A percentile compares a stretch with the other conserved stretches of the same genome.
Conservation (phyloP, 2,329 filamentous ascomycete species). For the Lachnellula suecica region DNA sequence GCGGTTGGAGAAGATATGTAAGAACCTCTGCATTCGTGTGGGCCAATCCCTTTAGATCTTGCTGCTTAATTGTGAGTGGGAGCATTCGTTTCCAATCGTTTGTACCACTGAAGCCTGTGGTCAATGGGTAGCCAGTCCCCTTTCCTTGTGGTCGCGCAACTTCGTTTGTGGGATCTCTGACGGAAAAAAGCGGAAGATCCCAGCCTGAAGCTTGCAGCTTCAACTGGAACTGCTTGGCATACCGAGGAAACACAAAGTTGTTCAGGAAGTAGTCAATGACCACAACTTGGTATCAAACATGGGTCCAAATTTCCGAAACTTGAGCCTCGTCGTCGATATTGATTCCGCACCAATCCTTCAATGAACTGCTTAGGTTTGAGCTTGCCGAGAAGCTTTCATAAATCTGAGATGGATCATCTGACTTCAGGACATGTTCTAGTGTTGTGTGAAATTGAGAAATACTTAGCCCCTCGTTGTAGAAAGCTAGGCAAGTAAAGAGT, state of each 20-base stretch:
- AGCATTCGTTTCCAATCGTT: slow-evolving; percentile 63
- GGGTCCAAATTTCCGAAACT: slow-evolving; percentile 47
- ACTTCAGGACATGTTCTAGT: slow-evolving; percentile 52
- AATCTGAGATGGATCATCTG: slow-evolving; percentile 50
- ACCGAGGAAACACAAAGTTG: slow-evolving; percentile 62
- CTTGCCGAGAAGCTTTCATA: slow-evolving; percentile 51
- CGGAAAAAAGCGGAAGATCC: slow-evolving; percentile 56
- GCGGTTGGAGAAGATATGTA: slow-evolving; percentile 51
- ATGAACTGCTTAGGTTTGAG: slow-evolving; percentile 42
- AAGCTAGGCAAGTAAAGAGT: slow-evolving; percentile 63
- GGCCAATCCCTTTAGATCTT: slow-evolving; percentile 53
- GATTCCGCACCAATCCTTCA: slow-evolving; percentile 54
- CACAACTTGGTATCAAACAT: slow-evolving; percentile 46
- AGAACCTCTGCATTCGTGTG: slow-evolving; percentile 67
- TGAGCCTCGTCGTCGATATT: slow-evolving; percentile 58
- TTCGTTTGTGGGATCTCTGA: neutral
- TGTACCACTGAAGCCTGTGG: slow-evolving; percentile 71
- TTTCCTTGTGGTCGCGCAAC: neutral
- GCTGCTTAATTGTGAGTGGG: slow-evolving; percentile 60
- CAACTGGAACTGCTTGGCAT: slow-evolving; percentile 62
- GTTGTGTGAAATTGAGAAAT: slow-evolving; percentile 47
- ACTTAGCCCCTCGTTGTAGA: slow-evolving; percentile 62
- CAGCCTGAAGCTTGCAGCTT: slow-evolving; percentile 67
- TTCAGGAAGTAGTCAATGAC: slow-evolving; percentile 62
- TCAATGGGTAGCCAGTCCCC: slow-evolving; percentile 34